These are phyloP conservation scores for Phellinidium pouzarii DNA, from an alignment of 1,284 basidiomycete genomes.

Conservation along the genomic window DNA sequence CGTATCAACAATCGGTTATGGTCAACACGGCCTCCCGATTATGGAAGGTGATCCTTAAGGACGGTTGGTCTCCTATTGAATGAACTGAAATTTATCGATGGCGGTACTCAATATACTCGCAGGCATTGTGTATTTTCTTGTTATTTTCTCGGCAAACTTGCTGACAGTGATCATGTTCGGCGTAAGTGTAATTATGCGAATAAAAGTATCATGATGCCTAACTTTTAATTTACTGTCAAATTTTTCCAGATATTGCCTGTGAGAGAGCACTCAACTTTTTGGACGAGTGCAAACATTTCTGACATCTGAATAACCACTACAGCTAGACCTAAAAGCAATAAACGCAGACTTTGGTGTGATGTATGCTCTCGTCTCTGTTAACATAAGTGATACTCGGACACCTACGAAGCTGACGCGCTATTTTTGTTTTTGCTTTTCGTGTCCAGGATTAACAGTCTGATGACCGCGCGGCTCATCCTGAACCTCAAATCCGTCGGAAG, in stretches of 20 bases:
- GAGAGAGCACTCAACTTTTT: too few species aligned
- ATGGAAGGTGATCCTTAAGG: background rate
- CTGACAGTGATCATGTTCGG: background rate
- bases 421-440: background rate
- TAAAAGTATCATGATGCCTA: background rate
- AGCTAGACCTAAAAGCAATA: conserved; percentile 1
- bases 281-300: too few species aligned
- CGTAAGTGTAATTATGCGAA: background rate
- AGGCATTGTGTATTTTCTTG: background rate
- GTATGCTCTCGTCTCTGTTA: background rate
- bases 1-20: background rate
- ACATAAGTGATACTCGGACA: too few species aligned
- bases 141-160: conserved; percentile 2
- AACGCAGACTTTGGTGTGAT: background rate
- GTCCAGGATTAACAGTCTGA: background rate
- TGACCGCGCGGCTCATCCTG: background rate
- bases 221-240: background rate
- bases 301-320: too few species aligned
- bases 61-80: background rate
- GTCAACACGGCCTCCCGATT: background rate
- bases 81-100: background rate
- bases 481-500: background rate
- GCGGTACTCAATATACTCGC: background rate
- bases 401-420: background rate
- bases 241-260: background rate